Evolutionary conservation across 169 alveolate species (phyloP).

Genomic region (Plasmodium vinckei): DNA sequence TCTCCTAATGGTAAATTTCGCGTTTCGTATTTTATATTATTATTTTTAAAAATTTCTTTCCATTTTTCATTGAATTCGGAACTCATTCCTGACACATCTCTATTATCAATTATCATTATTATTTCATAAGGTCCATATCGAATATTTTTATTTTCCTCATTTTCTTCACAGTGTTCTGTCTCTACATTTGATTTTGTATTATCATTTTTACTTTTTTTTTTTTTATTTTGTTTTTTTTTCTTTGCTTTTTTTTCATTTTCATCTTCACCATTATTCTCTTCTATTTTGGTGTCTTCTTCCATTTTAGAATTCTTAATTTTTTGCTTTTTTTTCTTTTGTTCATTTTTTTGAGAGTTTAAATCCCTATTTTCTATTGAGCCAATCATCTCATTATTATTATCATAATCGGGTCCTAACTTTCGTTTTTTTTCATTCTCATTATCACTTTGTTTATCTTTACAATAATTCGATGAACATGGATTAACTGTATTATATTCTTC

Average conservation of each 20-base stretch:
- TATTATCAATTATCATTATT: constrained; percentile 83
- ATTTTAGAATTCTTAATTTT: constrained; percentile 5
- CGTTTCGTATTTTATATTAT: constrained; percentile 57
- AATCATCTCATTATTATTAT: too few relatives aligned
- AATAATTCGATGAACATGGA: not conserved
- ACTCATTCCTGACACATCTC: constrained; percentile 80
- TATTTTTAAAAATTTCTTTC: constrained; percentile 70
- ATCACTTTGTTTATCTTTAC: too few relatives aligned
- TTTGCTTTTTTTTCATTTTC: not conserved
- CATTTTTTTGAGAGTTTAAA: too few relatives aligned
- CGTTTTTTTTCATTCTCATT: too few relatives aligned
- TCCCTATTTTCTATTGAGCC: too few relatives aligned
- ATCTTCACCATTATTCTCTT: constrained; percentile 1
- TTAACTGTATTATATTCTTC: not conserved
- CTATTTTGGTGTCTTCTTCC: not conserved
- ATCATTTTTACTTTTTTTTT: not conserved
- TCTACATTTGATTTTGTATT: not conserved
- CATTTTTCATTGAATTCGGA: constrained; percentile 76
- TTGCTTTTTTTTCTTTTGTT: too few relatives aligned
- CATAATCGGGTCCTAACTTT: too few relatives aligned
- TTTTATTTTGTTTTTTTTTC: constrained; percentile 8
- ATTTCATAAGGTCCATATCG: constrained; percentile 77
- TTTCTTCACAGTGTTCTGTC: not conserved
- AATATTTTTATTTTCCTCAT: not conserved
- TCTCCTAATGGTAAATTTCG: constrained; percentile 87